phyloP scores from a whole-genome alignment of 768 basidiomycete species.

The Suillus discolor region DNA sequence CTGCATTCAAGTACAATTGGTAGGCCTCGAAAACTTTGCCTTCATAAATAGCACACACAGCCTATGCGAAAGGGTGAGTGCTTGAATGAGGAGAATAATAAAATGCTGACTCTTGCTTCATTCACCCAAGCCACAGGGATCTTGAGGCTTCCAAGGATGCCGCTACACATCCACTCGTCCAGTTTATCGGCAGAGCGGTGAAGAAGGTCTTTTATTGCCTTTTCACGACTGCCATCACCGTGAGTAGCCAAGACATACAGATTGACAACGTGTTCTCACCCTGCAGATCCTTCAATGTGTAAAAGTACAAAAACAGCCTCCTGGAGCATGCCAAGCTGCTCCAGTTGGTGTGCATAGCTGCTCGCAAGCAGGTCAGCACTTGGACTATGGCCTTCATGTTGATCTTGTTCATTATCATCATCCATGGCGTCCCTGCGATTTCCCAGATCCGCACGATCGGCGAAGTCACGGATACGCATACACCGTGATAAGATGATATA shows the following conservation, averaged over 20 bases:
- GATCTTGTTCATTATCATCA: conserved; percentile 46
- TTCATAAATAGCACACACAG: conserved; percentile 59
- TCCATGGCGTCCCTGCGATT: conserved; percentile 35
- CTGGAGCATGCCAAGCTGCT: conserved; percentile 76
- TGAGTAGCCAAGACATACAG: conserved; percentile 13
- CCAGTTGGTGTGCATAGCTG: conserved; percentile 86
- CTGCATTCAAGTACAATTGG: conserved; percentile 72
- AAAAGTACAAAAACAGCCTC: conserved; percentile 89
- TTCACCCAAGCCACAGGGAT: conserved; percentile 89
- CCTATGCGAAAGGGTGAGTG: conserved; percentile 43
- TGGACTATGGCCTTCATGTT: conserved; percentile 75
- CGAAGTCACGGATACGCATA: conserved; percentile 82
- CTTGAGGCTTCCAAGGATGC: conserved; percentile 73
- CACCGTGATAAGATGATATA: conserved; percentile 86
- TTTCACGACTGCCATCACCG: conserved; percentile 61
- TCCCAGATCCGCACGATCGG: conserved; percentile 68
- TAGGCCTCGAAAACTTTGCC: conserved; percentile 75
- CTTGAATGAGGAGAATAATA: not conserved
- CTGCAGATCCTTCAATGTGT: conserved; percentile 78
- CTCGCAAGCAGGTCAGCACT: conserved; percentile 83
- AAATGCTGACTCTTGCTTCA: conserved; percentile 72
- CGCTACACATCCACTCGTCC: conserved; percentile 74
- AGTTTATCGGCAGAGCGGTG: conserved; percentile 64
- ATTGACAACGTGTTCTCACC: conserved; percentile 50
- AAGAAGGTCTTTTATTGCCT: conserved; percentile 81